Conservation (phyloP, 2,329 filamentous ascomycete genomes). For the Alternaria triticimaculans region DNA sequence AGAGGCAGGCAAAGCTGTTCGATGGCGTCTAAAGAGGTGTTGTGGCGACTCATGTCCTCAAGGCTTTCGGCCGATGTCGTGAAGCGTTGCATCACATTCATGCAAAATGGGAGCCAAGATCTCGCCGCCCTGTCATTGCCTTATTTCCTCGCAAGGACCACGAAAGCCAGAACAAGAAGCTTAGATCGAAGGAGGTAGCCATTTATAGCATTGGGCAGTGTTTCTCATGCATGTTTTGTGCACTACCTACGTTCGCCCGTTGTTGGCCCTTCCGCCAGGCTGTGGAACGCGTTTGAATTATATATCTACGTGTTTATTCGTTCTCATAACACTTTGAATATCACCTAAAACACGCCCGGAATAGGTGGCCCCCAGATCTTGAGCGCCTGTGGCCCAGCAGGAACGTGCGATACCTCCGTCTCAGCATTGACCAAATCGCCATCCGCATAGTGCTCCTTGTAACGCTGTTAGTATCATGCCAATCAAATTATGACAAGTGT, state of each 20-base stretch:
- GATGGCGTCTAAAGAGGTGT: neutral
- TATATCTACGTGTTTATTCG: neutral
- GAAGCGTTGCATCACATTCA: neutral
- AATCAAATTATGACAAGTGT: neutral
- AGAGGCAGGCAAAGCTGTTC: slow-evolving; percentile 6
- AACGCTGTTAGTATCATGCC: neutral
- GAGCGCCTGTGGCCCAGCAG: slow-evolving; percentile 6
- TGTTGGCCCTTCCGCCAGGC: neutral
- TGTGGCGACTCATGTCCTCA: neutral
- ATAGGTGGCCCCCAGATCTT: slow-evolving; percentile 12
- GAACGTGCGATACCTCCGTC: neutral
- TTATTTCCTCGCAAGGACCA: neutral
- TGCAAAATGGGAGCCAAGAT: neutral
- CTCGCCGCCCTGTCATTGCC: neutral
- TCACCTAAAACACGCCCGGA: slow-evolving; percentile 6
- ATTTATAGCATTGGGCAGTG: neutral
- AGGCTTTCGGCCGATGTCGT: neutral
- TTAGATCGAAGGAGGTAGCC: neutral
- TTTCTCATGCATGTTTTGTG: neutral
- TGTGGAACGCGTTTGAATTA: neutral
- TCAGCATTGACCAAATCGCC: slow-evolving; percentile 10
- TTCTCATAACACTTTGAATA: neutral
- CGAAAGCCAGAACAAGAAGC: neutral
- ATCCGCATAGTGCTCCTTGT: slow-evolving; percentile 12
- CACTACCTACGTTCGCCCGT: neutral